Evolutionary conservation across 176 grass and related monocot genomes (phyloP).

Genomic region (Aegilops sharonensis): DNA sequence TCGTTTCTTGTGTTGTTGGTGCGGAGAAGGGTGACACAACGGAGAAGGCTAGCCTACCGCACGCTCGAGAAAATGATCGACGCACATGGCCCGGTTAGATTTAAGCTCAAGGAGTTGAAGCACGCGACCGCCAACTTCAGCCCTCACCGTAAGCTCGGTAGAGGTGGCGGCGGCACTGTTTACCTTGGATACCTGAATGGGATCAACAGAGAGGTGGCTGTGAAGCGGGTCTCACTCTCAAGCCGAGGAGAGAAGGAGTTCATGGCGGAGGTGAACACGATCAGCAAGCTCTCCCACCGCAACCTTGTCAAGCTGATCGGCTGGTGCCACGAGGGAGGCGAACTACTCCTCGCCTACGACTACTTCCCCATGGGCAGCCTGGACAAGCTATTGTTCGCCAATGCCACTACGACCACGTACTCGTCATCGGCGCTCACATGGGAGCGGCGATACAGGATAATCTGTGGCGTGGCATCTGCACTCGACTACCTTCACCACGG

Average conservation of each 20-base stretch:
- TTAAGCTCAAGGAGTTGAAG: slow-evolving; percentile 1
- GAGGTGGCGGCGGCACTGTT: neutral
- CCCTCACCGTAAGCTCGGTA: neutral
- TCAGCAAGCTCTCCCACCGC: slow-evolving; percentile 8
- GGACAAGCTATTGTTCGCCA: slow-evolving; percentile 8
- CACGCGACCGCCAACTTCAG: neutral
- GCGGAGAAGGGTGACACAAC: neutral
- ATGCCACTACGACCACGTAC: neutral
- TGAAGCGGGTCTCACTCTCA: neutral
- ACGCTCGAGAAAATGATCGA: neutral
- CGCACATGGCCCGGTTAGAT: neutral
- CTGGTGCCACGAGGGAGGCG: neutral
- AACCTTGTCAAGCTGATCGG: slow-evolving; percentile 1
- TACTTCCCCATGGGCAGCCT: slow-evolving; percentile 1
- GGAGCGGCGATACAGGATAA: neutral
- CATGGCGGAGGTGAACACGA: neutral
- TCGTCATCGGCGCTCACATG: neutral
- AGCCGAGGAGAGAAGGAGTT: slow-evolving; percentile 4
- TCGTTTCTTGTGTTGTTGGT: neutral
- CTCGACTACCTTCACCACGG: slow-evolving; percentile 9
- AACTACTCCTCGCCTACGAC: neutral
- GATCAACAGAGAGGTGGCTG: neutral
- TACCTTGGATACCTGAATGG: neutral
- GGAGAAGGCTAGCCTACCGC: neutral
- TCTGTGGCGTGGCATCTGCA: neutral